These are phyloP conservation scores for Wickerhamiella infanticola DNA, from an alignment of 1,139 yeast genomes.

Conservation along the genomic window DNA sequence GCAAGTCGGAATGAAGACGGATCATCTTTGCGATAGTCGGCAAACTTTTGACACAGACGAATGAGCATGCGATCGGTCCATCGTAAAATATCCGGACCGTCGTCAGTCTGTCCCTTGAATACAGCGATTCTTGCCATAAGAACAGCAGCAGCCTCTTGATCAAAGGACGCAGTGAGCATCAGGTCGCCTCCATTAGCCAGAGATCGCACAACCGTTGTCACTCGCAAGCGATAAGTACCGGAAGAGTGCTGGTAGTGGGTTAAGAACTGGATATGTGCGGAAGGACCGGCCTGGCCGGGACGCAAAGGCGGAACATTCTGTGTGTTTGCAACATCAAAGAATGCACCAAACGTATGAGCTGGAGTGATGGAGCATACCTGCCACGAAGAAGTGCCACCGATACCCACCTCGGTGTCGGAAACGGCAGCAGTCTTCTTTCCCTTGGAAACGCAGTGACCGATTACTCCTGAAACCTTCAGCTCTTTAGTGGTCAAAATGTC, in stretches of 20 bases:
- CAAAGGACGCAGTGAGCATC: conserved; percentile 52
- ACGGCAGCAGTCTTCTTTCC: conserved; percentile 36
- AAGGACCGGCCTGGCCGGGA: conserved; percentile 14
- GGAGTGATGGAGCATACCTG: conserved; percentile 73
- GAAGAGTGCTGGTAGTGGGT: conserved; percentile 58
- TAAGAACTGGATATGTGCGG: conserved; percentile 48
- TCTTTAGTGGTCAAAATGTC: conserved; percentile 84
- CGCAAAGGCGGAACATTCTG: conserved; percentile 27
- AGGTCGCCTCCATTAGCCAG: conserved; percentile 38
- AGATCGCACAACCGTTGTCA: conserved; percentile 69
- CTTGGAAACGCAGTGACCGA: conserved; percentile 82
- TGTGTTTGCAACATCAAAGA: conserved; percentile 50
- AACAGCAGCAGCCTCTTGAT: conserved; percentile 97
- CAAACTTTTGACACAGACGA: conserved; percentile 73
- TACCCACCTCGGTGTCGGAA: conserved; percentile 84
- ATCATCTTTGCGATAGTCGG: conserved; percentile 69
- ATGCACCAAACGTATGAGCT: conserved; percentile 69
- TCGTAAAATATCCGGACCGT: conserved; percentile 59
- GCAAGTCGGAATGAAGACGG: conserved; percentile 64
- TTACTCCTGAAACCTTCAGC: conserved; percentile 77
- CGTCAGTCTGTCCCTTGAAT: conserved; percentile 68
- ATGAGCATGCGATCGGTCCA: conserved; percentile 79
- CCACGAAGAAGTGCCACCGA: conserved; percentile 86
- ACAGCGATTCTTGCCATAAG: conserved; percentile 89
- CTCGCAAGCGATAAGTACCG: conserved; percentile 63